Evolutionary conservation across 2,329 filamentous ascomycete genomes (phyloP), one percentile per base, ranked within the genome.

Genomic region (Chrysoporthe deuterocubensis): DNA sequence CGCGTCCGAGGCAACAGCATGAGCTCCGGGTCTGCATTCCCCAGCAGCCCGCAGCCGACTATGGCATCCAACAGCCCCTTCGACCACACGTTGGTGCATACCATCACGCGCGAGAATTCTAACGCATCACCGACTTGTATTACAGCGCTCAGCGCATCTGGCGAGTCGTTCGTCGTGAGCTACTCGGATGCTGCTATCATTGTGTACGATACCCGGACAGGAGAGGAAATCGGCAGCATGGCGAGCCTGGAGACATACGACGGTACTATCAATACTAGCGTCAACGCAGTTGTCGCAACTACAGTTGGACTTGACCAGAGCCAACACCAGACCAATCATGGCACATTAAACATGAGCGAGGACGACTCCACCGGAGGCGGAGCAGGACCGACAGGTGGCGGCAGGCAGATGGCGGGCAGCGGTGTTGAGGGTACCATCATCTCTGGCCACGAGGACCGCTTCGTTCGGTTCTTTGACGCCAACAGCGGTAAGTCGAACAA

Each of bases 381-480:
- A 1, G 91, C 91, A 56, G 93, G 94, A 1, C 93, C 95, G 6
- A 98, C 96, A 0, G 88, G 88, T 13, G 92, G 92, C 34, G 83
- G 85, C 46, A 81, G 85, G 43, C 82, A 83, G 0, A 85, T 84
- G 81, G 90, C 90, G 8, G 91, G 90, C 63, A 93, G 91, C 67
- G 92, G 92, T 44, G 90, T 97, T 0, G 94, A 97, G 78, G 96
- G 96, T 14, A 92, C 96, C 32, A 92, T 99, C 68, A 97, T 99
- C 72, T 96, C 92, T 70, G 96, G 96, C 71, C 95, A 99, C 77
- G 96, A 99, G 82, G 96, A 99, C 81, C 90, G 92, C 73, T 97
- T 94, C 75, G 94, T 99, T 73, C 87, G 95, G 72, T 97, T 99
- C 85, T 99, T 97, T 78, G 96, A 99, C 83, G 96, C 96, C 71